Base-by-base conservation (phyloP, 345 rosid genomes). In the Corchorus capsularis region DNA sequence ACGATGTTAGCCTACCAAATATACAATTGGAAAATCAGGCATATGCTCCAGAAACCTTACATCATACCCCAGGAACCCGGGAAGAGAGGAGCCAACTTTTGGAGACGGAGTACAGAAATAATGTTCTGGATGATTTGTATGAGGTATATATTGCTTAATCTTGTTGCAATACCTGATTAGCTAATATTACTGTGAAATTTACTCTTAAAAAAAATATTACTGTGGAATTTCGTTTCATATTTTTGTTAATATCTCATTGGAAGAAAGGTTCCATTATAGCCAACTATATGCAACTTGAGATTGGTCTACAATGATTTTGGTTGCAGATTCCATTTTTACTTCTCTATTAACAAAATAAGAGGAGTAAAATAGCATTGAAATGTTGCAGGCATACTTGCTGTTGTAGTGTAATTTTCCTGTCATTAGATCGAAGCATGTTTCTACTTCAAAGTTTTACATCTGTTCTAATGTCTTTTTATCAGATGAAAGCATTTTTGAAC, bases 71-170 rank as follows among this genome's bases (percentile, higher is more conserved):
- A 61, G 91, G 79, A 80, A 79, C 70, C 70, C 80, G 74, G 83
- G 87, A 79, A 79, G 88, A 75, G 73, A 90, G 93, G 79, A 93
- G 99, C 84, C 96, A 87, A 86, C 85, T 96, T 62, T 78, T 92
- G 90, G 95, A 88, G 75, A 91, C 97, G 17, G 98, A 93, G 68
- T 96, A 88, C 83, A 83, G 99, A 78, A 96, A 91, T 75, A 93
- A 87, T 83, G 89, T 96, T 77, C 96, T 96, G 41, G 98, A 96
- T 79, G 99, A 96, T 85, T 83, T 92, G 61, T 86, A 91, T 68
- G 96, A 96, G 98, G 99, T 96, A 85, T n/a, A 52, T 67, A n/a
- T 41, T 69, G 13, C 1, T 41, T 69, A 45, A 14, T 37, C 19
- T 49, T 27, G 67, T 68, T 35, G 46, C 37, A 72, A 20, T 49